Base-by-base conservation (phyloP, 2,329 filamentous ascomycete species). In the Penicillium brasilianum region DNA sequence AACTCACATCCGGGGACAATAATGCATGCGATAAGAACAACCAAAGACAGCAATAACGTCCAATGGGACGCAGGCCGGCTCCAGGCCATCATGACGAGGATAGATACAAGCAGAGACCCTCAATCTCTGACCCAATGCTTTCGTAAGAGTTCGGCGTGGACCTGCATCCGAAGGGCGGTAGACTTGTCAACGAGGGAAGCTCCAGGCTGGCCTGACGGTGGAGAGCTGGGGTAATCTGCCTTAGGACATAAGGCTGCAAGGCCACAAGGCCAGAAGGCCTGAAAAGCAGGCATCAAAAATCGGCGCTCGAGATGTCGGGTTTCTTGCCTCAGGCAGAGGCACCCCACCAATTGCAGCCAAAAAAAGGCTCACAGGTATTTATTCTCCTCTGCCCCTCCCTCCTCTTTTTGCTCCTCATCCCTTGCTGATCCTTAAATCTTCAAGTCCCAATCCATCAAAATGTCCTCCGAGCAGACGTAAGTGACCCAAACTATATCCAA, bases 391-490 rank as follows among this genome's bases (percentile, higher is more conserved):
- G 57, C 62, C 55, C 55, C 57, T 58, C 58, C 62, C 62, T 55
- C 55, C 49, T 63, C 58, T 59, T 55, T 58, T 61, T 62, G 36
- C 63, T 63, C 62, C 63, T 54, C 62, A 66, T 58, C 66, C 63
- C 67, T 69, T 68, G 60, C 63, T 60, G 61, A 69, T 69, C 52
- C 48, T 50, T 51, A 53, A 41, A 66, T 67, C 63, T 64, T 57
- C 55, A 60, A 66, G 36, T 54, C 49, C 46, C 54, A 72, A 75
- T 71, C 69, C 74, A 68, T 75, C 83, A 88, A 78, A 77, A 90
- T 90, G 88, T 86, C 91, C 84, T 84, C 81, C 82, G 92, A 96
- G 85, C 91, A 94, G 86, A 97, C 93, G 92, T 96, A 83, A 82
- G 90, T 84, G 44, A 59, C 58, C 56, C 50, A 49, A 22, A 43